Conservation (phyloP, 1,284 basidiomycete genomes). For the Fomitopsis palustris region DNA sequence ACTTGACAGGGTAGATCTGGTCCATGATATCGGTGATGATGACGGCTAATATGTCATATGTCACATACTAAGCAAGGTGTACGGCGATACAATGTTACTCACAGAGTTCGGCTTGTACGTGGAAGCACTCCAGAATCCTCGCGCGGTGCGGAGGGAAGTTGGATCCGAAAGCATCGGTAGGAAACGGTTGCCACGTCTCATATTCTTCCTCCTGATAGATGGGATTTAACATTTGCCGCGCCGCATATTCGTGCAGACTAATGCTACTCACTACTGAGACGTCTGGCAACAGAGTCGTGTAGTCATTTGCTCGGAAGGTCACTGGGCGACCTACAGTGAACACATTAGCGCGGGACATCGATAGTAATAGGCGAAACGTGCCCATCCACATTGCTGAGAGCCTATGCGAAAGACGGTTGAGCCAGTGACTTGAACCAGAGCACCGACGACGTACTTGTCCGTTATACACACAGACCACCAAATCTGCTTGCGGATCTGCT, state of each 20-base stretch:
- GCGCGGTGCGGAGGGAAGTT: conserved; percentile 44
- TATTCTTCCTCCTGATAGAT: conserved; percentile 57
- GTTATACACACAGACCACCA: conserved; percentile 81
- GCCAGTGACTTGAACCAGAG: conserved; percentile 1
- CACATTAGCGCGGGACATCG: background rate
- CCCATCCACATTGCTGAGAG: conserved; percentile 29
- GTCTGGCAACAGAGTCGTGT: conserved; percentile 15
- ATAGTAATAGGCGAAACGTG: background rate
- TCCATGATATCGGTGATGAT: conserved; percentile 67
- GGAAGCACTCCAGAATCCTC: conserved; percentile 56
- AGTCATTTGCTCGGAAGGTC: conserved; percentile 23
- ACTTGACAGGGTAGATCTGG: conserved; percentile 70
- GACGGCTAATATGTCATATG: conserved; percentile 42
- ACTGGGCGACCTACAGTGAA: conserved; percentile 13
- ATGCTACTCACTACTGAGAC: conserved; percentile 7
- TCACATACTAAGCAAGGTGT: background rate
- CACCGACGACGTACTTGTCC: conserved; percentile 52
- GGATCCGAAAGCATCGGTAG: conserved; percentile 34
- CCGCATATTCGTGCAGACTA: background rate
- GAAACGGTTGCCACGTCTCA: conserved; percentile 51
- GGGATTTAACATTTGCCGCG: background rate
- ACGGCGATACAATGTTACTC: conserved; percentile 21
- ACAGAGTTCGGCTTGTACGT: conserved; percentile 60
- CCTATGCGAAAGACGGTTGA: conserved; percentile 11
- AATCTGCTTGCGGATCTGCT: conserved; percentile 72